Base-by-base conservation (phyloP, 1,139 yeast genomes). In the Hyphopichia buzzinii region DNA sequence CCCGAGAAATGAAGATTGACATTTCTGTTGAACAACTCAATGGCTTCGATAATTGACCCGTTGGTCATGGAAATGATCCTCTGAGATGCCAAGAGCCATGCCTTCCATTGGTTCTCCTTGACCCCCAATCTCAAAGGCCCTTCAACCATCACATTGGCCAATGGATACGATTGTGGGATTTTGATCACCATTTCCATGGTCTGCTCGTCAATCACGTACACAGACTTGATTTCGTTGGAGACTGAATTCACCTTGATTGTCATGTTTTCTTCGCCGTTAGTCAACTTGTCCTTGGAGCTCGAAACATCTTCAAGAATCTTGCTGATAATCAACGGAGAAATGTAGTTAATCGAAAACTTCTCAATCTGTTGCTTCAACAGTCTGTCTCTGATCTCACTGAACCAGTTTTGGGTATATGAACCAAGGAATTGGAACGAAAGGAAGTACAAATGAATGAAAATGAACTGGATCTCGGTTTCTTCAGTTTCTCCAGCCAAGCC, bases 71-170 rank as follows among this genome's bases (percentile, higher is more conserved):
- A 75, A 13, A 84, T 77, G 12, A 89, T 81, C 37, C 90, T 78
- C 54, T 87, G 96, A 2, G 95, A 84, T 1, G 97, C 92, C 54
- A 92, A 67, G 21, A 92, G 64, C 98, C 98, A 92, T 1, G 96
- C 92, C 48, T 88, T 84, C 96, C 97, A 90, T 61, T 87, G 92
- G 43, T 79, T 81, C 49, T 92, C 97, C 47, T 84, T 86, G 12
- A 90, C 95, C 12, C 98, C 98, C 30, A 89, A 74, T 44, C 96
- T 72, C 38, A 80, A 74, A 2, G 87, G 78, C 0, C 97, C 96
- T 36, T 77, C 81, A 1, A 92, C 90, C 11, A 67, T 64, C 12
- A 89, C 84, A 43, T 79, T 85, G 11, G 77, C 72, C 35, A 89
- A 68, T 3, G 97, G 97, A 47, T 80, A 90, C 29, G 77, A 73